Percentiles rank a stretch among this genome's conserved stretches.
Evolutionary conservation across 2,329 filamentous ascomycete species (phyloP).

Genomic region (Stachybotrys chlorohalonatus): DNA sequence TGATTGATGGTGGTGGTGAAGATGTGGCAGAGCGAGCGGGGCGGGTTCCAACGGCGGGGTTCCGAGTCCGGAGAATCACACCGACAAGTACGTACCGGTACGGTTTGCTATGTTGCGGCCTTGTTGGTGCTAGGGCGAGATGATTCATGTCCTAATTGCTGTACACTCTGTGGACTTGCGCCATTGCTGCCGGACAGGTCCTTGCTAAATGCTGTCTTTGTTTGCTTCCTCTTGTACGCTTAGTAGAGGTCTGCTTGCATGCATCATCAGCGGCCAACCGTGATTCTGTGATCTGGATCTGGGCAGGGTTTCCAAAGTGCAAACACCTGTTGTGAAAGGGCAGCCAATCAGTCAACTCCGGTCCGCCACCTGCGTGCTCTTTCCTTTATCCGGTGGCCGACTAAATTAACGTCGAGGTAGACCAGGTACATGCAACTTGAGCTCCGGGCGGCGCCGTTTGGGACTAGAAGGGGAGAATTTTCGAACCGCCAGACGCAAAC

Average conservation of each 20-base stretch:
- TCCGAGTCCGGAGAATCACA: not conserved
- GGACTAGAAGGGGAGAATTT: not conserved
- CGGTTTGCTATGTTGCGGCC: too few species aligned
- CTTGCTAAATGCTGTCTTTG: too few species aligned
- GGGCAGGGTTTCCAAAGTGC: not conserved
- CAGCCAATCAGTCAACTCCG: not conserved
- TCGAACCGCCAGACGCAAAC: not conserved
- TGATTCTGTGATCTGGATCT: not conserved
- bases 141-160: too few species aligned
- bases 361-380: not conserved
- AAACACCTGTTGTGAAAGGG: not conserved
- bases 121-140: too few species aligned
- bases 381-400: not conserved
- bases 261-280: not conserved
- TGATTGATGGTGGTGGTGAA: not conserved
- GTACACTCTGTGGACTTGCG: too few species aligned
- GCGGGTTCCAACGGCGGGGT: not conserved
- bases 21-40: not conserved
- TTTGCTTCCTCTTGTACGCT: too few species aligned
- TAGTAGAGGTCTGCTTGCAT: too few species aligned
- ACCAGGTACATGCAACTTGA: too few species aligned
- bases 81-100: too few species aligned
- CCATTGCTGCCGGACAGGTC: too few species aligned
- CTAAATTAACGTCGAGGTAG: not conserved
- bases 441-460: not conserved